Evolutionary conservation across 345 rosid genomes (phyloP), one percentile per base, ranked within the genome.

Genomic region (Kandelia obovata): DNA sequence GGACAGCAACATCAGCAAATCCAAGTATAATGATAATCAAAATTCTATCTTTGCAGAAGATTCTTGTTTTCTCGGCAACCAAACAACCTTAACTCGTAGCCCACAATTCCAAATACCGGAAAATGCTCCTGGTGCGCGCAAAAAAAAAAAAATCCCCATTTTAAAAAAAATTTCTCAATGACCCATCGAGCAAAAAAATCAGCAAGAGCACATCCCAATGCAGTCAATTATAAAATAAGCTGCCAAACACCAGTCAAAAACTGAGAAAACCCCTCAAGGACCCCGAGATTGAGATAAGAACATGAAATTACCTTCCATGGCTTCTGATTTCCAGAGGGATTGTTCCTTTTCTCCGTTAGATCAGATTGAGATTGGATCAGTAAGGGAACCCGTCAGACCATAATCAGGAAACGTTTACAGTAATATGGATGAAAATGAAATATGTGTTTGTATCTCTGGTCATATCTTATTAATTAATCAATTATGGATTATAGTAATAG

Each of bases 291-390:
- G 71, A 53, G 56, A 58, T 43, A 32, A 39, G 32, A 67, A 35
- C 28, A 25, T 49, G 1, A 55, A 2, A 28, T 58, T 66, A 83
- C 83, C 87, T 81, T 72, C 83, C 87, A 81, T 69, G 53, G 69
- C 2, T 30, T 53, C 47, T 16, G 65, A 68, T 52, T 62, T 59
- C 46, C 49, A 43, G 19, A 20, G 52, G 64, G 35, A 46, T 19
- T 65, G 68, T 64, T 66, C 16, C 27, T 53, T 37, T 52, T 11
- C 26, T 46, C 34, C 2, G 65, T 71, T 34, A 59, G 55, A 43
- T 27, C 19, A 37, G 64, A 25, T 61, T 61, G 53, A 28, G 72
- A 71, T 71, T 61, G 70, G 30, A 23, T 76, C 77, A 74, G 31
- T 53, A 53, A 58, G 60, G 27, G 71, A 73, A 66, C 69, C 73